Base-by-base conservation (phyloP, 345 rosid species). In the Corymbia maculata region DNA sequence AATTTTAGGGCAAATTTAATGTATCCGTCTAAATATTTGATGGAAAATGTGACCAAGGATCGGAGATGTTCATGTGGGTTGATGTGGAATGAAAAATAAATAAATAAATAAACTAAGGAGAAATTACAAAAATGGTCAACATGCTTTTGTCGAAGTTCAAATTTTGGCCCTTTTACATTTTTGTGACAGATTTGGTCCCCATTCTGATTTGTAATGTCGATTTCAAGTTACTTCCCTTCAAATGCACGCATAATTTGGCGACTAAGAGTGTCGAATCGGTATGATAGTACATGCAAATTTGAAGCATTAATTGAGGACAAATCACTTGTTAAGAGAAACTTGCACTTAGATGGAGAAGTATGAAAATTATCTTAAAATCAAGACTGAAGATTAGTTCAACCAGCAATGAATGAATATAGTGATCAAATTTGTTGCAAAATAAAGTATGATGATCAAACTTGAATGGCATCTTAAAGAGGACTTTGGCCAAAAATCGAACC, bases 171-270 rank as follows among this genome's bases (percentile, higher is more conserved):
- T 0, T 26, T 24, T 4, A 2, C 70, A 28, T 26, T 0, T 61
- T 28, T 28, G 70, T 61, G 9, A 61, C 15, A 28, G 30, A 61
- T 61, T 61, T 3, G 1, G 70, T 61, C 70, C 70, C 32, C 6
- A 28, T 13, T 64, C 36, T 64, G n/a, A 64, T 64, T 64, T 28
- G 36, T 28, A 14, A 13, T 0, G 0, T 61, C 16, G 32, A 61
- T 13, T 64, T 64, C 66, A 26, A 1, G 7, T 59, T 59, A 26
- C 24, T 59, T 59, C 1, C 14, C 66, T 26, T 13, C 66, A 59
- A 0, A 0, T 0, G 66, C 66, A 59, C 0, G 66, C 30, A 59
- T 59, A 0, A 59, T 26, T 59, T 59, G 66, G 30, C 10, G 42
- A 36, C 42, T 36, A 36, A 36, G 42, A 52, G 55, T 16, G 55